These are phyloP conservation scores for Monilinia fructigena DNA, from an alignment of 2,329 filamentous ascomycete species.

Conservation along the genomic window DNA sequence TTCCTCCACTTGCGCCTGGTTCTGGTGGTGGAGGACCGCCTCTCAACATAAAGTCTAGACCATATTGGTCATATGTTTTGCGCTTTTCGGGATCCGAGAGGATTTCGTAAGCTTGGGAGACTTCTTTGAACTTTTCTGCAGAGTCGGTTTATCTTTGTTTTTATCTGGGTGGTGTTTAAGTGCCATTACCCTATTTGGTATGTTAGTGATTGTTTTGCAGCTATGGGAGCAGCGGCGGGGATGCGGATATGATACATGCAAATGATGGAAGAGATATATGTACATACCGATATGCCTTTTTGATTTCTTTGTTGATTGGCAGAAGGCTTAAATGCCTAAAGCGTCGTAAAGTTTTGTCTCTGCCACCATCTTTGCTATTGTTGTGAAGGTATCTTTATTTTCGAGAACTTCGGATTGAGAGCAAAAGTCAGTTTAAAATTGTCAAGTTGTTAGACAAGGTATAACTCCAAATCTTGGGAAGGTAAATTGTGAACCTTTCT, in stretches of 20 bases:
- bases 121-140: conserved; percentile 95
- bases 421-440: background rate
- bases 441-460: background rate
- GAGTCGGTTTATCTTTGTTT: conserved; percentile 86
- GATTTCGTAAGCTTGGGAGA: conserved; percentile 96
- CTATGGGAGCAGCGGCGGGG: conserved; percentile 9
- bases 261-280: background rate
- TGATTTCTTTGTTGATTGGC: conserved; percentile 90
- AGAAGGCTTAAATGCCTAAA: conserved; percentile 71
- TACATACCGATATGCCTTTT: conserved; percentile 85
- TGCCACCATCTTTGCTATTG: conserved; percentile 68
- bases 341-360: conserved; percentile 95
- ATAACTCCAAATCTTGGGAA: background rate
- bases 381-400: background rate
- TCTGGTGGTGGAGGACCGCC: conserved; percentile 71
- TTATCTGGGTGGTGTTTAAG: conserved; percentile 96
- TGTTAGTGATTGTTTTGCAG: conserved; percentile 25
- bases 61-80: conserved; percentile 91
- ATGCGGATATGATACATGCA: too few relatives aligned
- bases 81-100: conserved; percentile 96
- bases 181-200: conserved; percentile 67
- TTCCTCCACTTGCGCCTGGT: conserved; percentile 52
- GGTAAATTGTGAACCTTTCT: background rate
- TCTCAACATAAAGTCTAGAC: conserved; percentile 85
- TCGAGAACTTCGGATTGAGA: background rate